phyloP scores from a whole-genome alignment of 169 alveolate species.

The Hepatocystis sp. region DNA sequence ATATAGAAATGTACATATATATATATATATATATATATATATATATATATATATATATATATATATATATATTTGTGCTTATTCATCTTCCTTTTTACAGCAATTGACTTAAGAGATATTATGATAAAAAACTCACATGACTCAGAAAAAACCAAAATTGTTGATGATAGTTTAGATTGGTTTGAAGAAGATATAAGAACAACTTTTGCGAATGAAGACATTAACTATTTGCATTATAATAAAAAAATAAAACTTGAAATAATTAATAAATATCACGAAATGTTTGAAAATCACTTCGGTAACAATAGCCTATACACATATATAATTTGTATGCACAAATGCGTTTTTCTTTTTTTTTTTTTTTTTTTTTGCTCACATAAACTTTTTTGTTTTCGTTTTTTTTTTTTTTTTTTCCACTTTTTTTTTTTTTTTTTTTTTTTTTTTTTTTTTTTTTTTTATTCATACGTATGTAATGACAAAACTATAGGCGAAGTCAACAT shows the following conservation, averaged over 20 bases:
- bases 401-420: too few species aligned
- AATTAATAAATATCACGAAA: conserved; percentile 45
- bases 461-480: too few species aligned
- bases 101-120: conserved; percentile 30
- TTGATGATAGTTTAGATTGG: conserved; percentile 72
- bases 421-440: too few species aligned
- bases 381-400: too few species aligned
- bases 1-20: not conserved
- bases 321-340: too few species aligned
- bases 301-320: not conserved
- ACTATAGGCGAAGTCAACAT: conserved; percentile 42
- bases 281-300: conserved; percentile 33
- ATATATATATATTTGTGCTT: not conserved
- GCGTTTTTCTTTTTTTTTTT: not conserved
- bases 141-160: conserved; percentile 49
- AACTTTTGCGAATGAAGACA: conserved; percentile 12
- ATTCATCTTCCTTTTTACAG: not conserved
- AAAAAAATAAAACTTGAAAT: conserved; percentile 64
- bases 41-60: not conserved
- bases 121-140: conserved; percentile 39
- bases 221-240: conserved; percentile 32
- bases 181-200: conserved; percentile 59
- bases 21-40: not conserved
- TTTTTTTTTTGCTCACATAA: not conserved
- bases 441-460: too few species aligned